These are phyloP conservation scores for Poa pratensis DNA, from an alignment of 176 grass and related monocot genomes.

Conservation along the genomic window DNA sequence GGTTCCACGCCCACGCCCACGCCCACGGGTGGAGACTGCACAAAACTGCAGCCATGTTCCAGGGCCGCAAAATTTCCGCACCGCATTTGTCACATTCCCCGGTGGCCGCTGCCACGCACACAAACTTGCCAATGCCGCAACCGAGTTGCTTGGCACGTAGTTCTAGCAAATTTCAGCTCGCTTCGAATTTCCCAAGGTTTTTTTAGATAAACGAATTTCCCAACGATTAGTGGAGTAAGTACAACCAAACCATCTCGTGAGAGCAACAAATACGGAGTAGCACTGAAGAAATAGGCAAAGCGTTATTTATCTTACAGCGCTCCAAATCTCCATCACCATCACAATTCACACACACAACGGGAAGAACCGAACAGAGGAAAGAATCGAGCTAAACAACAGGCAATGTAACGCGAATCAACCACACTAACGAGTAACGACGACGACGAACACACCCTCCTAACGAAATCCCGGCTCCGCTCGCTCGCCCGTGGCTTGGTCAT, in stretches of 20 bases:
- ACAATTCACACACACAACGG: neutral
- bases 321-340: neutral
- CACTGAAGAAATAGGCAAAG: neutral
- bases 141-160: neutral
- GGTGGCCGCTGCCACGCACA: neutral
- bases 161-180: neutral
- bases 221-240: neutral
- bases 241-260: neutral
- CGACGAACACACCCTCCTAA: neutral
- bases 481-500: neutral
- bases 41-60: neutral
- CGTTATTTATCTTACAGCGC: slow-evolving; percentile 55
- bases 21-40: neutral
- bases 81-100: neutral
- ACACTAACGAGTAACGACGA: slow-evolving; percentile 29
- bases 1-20: neutral
- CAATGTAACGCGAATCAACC: neutral
- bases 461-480: neutral
- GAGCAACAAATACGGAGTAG: neutral
- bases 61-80: neutral
- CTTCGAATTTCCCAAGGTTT: neutral
- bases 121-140: neutral
- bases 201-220: neutral
- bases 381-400: slow-evolving; percentile 24
- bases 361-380: neutral